phyloP scores from a whole-genome alignment of 331 rosid species.

The Acacia pycnantha region DNA sequence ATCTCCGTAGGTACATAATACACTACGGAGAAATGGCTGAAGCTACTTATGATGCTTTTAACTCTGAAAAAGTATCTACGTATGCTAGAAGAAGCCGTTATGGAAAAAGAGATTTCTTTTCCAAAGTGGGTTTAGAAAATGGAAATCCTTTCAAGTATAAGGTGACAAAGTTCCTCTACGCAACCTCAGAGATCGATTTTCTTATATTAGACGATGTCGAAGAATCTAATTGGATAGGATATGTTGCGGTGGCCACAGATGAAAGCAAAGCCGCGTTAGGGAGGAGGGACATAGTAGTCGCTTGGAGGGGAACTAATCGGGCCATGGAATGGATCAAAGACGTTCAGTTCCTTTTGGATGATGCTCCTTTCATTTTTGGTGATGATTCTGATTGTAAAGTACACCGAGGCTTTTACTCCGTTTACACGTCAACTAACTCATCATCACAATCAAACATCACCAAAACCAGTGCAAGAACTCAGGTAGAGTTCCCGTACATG shows the following conservation, averaged over 20 bases:
- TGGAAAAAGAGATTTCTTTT: not conserved
- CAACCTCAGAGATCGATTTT: not conserved
- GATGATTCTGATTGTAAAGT: not conserved
- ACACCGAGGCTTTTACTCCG: conserved; percentile 34
- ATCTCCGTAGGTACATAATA: not conserved
- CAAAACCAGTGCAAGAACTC: not conserved
- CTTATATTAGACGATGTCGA: not conserved
- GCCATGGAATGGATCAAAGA: conserved; percentile 16
- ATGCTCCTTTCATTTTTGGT: conserved; percentile 25
- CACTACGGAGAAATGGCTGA: not conserved
- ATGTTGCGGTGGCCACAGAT: conserved; percentile 35
- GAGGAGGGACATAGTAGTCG: conserved; percentile 36
- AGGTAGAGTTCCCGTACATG: not conserved
- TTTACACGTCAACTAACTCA: conserved; percentile 15
- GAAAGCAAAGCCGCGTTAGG: conserved; percentile 28
- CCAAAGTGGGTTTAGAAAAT: not conserved
- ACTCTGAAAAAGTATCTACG: not conserved
- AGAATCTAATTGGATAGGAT: conserved; percentile 36
- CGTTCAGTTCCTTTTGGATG: no score
- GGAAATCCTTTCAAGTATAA: not conserved
- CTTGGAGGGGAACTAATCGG: conserved; percentile 16
- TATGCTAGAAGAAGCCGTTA: not conserved
- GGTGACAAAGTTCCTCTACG: not conserved
- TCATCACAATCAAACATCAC: not conserved
- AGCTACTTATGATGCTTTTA: not conserved